A percentile compares a stretch with the other conserved stretches of the same genome.
Evolutionary conservation across 139 green algal genomes (phyloP).

Genomic region (Chlamydomonas sphaeroides): DNA sequence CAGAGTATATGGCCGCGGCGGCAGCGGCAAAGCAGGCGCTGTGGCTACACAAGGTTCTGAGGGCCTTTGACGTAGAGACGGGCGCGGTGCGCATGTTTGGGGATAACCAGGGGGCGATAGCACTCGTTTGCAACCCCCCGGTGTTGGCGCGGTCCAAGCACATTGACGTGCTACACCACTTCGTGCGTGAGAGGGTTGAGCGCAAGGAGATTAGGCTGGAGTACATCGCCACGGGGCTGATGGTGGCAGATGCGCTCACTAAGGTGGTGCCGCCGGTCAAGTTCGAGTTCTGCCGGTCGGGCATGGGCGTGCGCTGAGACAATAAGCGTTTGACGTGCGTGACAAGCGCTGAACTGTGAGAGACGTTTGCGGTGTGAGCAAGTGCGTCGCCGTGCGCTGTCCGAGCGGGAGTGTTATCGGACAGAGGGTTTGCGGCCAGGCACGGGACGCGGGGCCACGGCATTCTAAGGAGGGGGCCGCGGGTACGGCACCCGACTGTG

Average conservation of each 20-base stretch:
- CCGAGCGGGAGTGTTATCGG: too few relatives aligned
- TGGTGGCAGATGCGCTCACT: constrained; percentile 48
- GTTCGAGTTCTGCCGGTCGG: constrained; percentile 11
- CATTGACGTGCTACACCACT: constrained; percentile 56
- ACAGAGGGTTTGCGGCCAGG: too few relatives aligned
- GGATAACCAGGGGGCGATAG: constrained; percentile 60
- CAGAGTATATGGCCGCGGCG: constrained; percentile 3
- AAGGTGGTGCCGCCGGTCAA: constrained; percentile 43
- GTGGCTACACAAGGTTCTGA: background rate
- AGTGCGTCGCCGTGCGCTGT: too few relatives aligned
- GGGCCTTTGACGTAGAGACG: background rate
- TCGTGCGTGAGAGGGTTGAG: constrained; percentile 40
- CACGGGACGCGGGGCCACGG: too few relatives aligned
- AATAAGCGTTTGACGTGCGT: too few relatives aligned
- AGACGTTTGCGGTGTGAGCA: too few relatives aligned
- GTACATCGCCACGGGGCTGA: constrained; percentile 30
- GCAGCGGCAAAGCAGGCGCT: background rate
- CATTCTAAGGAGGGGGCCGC: too few relatives aligned
- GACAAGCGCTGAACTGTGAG: too few relatives aligned
- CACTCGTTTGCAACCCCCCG: constrained; percentile 43
- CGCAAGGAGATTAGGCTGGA: constrained; percentile 28
- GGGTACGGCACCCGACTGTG: too few relatives aligned
- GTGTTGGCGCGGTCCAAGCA: constrained; percentile 49
- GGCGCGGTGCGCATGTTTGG: background rate
- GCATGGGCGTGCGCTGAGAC: constrained; percentile 21